Evolutionary conservation across 202 grass and related monocot genomes (phyloP), one percentile per base, ranked within the genome.

Genomic region (Carex sylvatica): DNA sequence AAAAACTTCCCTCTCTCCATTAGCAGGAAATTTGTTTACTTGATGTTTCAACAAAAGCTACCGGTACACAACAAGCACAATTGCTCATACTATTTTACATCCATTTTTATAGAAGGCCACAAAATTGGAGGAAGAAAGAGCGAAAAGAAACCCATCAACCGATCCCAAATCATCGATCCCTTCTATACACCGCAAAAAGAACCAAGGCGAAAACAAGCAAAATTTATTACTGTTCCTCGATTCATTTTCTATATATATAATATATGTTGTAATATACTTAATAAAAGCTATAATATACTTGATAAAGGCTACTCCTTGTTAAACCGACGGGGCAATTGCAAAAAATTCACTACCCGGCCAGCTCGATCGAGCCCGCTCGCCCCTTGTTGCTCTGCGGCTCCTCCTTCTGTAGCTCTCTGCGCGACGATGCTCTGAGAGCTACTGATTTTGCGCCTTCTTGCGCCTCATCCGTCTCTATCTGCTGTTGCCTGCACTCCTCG

Each of bases 401-500:
- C 42, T 82, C 47, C 61, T 49, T 80, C 35, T 80, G 78, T 47
- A 67, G 23, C 63, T 65, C 80, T 82, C 49, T 53, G 24, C 61
- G 80, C 24, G 80, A 55, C 11, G 24, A 82, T n/a, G 80, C 63
- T 66, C 24, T 69, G 15, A 68, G 5, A 46, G 80, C 73, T 4
- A 33, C 80, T 26, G 80, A 54, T 2, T 82, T 82, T 20, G 59
- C 47, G 3, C 22, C 2, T 6, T 65, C 80, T 53, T 68, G 10
- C 53, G 84, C 87, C 79, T 91, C 93, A 81, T 97, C 94, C 83
- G 83, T 85, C 73, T 92, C 90, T 54, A 97, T 93, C 92, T 92
- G 92, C 85, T 90, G 84, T 68, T 88, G 85, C 88, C 94, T 92
- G 84, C 94, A 97, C 83, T 94, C 92, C 92, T 93, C 92, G 75